phyloP scores from a whole-genome alignment of 768 basidiomycete genomes.

The Udeniomyces megalosporus region DNA sequence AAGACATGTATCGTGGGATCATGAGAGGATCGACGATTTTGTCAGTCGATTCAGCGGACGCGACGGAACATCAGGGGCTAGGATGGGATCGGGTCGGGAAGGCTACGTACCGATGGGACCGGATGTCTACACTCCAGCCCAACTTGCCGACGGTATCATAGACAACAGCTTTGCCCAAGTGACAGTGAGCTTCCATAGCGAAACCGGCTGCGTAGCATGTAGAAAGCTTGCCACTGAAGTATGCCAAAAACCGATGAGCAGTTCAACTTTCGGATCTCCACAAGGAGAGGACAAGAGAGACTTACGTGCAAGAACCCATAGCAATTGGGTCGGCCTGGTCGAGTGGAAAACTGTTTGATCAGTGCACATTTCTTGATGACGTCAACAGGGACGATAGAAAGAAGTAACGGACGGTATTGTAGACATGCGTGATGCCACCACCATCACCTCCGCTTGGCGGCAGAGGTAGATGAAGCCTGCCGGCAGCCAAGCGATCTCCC shows the following conservation, averaged over 20 bases:
- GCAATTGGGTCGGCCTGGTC: conserved; percentile 51
- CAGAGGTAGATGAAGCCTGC: conserved; percentile 67
- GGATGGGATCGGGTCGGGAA: not conserved
- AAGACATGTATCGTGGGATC: not conserved
- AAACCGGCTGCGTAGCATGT: conserved; percentile 70
- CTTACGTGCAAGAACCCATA: conserved; percentile 34
- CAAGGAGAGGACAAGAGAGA: not conserved
- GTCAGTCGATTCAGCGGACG: not conserved
- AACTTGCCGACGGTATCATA: conserved; percentile 75
- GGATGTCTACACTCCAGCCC: conserved; percentile 60
- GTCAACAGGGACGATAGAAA: not conserved
- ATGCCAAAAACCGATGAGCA: conserved; percentile 32
- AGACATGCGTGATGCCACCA: conserved; percentile 54
- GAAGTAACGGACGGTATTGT: conserved; percentile 49
- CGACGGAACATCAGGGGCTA: not conserved
- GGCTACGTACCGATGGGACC: conserved; percentile 39
- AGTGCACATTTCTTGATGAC: not conserved
- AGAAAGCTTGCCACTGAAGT: conserved; percentile 59
- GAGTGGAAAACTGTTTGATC: not conserved
- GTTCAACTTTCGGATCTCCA: not conserved
- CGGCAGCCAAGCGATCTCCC: conserved; percentile 64
- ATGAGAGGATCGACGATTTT: not conserved
- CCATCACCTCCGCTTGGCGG: conserved; percentile 41
- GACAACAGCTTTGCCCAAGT: conserved; percentile 60
- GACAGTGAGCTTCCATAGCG: conserved; percentile 50